A percentile compares a stretch with the other conserved stretches of the same genome.
Evolutionary conservation across 345 rosid genomes (phyloP).

Genomic region (Eucalyptus polyanthemos): DNA sequence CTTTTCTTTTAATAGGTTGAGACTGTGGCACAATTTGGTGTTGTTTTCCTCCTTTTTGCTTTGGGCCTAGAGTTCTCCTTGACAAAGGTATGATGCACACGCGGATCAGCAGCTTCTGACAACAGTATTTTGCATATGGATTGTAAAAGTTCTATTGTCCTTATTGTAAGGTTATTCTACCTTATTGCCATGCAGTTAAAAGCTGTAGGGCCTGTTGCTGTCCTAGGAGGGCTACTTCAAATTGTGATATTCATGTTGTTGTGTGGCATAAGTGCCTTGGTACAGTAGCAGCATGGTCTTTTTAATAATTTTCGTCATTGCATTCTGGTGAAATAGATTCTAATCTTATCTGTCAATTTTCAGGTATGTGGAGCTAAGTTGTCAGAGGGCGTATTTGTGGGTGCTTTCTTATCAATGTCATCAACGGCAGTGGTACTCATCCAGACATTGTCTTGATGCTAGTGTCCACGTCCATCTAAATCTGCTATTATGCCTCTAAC

Average conservation of each 20-base stretch:
- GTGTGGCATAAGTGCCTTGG: conserved; percentile 70
- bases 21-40: conserved; percentile 97
- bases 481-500: background rate
- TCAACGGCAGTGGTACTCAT: conserved; percentile 91
- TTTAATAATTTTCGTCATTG: background rate
- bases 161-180: conserved; percentile 2
- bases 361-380: conserved; percentile 94
- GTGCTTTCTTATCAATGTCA: conserved; percentile 93
- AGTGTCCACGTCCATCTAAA: background rate
- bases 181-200: conserved; percentile 49
- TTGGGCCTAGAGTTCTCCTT: conserved; percentile 95
- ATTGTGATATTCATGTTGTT: conserved; percentile 67
- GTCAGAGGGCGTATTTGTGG: conserved; percentile 95
- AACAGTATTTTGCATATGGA: background rate
- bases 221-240: conserved; percentile 91
- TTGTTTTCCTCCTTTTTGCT: conserved; percentile 98
- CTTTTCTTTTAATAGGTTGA: conserved; percentile 48
- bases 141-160: background rate
- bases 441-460: background rate
- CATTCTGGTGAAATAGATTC: background rate
- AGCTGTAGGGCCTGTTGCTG: conserved; percentile 95
- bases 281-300: conserved; percentile 9
- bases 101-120: background rate
- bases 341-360: background rate
- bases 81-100: conserved; percentile 52